Conservation (phyloP, 768 basidiomycete genomes). For the Paxillus involutus region DNA sequence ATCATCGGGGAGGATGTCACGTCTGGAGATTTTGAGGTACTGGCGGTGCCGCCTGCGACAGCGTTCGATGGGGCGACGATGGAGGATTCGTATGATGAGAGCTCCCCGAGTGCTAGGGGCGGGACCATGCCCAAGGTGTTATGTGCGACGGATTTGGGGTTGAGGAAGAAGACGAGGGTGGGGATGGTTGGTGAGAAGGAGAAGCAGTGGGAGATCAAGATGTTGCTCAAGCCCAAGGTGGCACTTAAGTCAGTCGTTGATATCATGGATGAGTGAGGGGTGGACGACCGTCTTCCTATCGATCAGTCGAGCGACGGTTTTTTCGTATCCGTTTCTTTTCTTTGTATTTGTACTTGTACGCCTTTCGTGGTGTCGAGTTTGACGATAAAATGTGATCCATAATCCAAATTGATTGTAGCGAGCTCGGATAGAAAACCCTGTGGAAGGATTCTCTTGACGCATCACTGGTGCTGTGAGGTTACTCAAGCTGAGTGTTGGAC, state of each 20-base stretch:
- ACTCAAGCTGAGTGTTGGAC: no score
- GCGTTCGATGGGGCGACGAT: slow-evolving; percentile 24
- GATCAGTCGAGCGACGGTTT: no score
- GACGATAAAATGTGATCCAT: no score
- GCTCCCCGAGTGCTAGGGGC: slow-evolving; percentile 4
- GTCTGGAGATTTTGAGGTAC: slow-evolving; percentile 32
- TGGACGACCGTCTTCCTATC: no score
- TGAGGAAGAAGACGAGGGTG: slow-evolving; percentile 30
- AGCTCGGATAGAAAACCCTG: no score
- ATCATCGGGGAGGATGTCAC: slow-evolving; percentile 31
- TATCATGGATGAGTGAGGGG: slow-evolving; percentile 30
- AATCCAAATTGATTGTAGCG: no score
- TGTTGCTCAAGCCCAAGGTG: slow-evolving; percentile 39
- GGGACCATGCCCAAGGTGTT: slow-evolving; percentile 19
- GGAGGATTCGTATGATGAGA: slow-evolving; percentile 34
- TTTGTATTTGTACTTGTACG: no score
- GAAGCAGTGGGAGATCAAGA: slow-evolving; percentile 30
- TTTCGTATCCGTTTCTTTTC: no score
- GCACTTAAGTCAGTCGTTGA: slow-evolving; percentile 37
- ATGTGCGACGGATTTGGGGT: slow-evolving; percentile 40
- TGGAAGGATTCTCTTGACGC: no score
- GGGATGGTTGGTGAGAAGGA: slow-evolving; percentile 22
- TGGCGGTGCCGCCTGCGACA: slow-evolving; percentile 23
- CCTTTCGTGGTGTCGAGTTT: no score
- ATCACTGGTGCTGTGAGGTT: no score